These are phyloP conservation scores for Mycena belliarum DNA, from an alignment of 768 basidiomycete genomes.

Conservation along the genomic window DNA sequence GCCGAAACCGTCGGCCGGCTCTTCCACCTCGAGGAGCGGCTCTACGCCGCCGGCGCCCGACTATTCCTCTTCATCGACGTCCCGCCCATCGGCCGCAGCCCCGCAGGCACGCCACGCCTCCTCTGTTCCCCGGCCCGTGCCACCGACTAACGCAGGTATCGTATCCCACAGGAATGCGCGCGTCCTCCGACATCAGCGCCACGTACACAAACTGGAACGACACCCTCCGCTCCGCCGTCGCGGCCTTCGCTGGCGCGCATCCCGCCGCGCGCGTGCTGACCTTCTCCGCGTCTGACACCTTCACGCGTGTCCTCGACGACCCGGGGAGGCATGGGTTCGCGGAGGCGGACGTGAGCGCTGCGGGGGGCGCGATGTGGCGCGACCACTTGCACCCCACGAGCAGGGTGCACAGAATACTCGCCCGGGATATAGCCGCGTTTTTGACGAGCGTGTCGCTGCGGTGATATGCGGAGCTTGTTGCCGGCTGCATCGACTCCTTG, in stretches of 20 bases:
- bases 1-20: conserved; percentile 33
- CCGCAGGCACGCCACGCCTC: conserved; percentile 35
- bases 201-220: conserved; percentile 46
- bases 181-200: conserved; percentile 15
- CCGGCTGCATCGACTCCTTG: too few species aligned
- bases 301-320: conserved; percentile 49
- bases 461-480: too few species aligned
- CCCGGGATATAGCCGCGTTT: conserved; percentile 44
- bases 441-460: conserved; percentile 27
- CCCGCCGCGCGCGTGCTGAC: conserved; percentile 48
- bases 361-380: conserved; percentile 47
- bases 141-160: background rate
- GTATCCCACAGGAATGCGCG: background rate
- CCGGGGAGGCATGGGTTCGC: conserved; percentile 42
- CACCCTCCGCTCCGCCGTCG: conserved; percentile 31
- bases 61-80: conserved; percentile 64
- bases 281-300: conserved; percentile 50
- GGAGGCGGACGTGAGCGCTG: conserved; percentile 30
- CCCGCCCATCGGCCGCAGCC: conserved; percentile 54
- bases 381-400: conserved; percentile 58
- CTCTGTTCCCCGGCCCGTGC: too few species aligned
- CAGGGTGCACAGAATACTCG: conserved; percentile 49
- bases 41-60: conserved; percentile 51
- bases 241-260: conserved; percentile 40
- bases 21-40: conserved; percentile 45